A percentile compares a stretch with the other conserved stretches of the same genome.
Conservation (phyloP, 169 alveolate genomes). For the Plasmodium cynomolgi region DNA sequence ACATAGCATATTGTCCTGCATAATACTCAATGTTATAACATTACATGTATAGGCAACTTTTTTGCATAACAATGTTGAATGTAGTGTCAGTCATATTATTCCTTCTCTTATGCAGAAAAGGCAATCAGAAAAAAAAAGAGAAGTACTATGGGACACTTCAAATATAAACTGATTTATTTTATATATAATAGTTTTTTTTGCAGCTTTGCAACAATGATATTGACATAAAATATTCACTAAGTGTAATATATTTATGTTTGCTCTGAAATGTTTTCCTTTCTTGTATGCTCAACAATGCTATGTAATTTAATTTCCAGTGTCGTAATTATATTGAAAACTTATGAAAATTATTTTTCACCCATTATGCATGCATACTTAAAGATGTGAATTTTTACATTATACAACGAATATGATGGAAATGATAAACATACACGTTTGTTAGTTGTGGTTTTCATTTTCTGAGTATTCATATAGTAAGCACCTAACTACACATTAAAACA, state of each 20-base stretch:
- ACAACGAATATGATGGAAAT: neutral
- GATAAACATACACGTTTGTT: neutral
- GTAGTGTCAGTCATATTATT: neutral
- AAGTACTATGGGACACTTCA: neutral
- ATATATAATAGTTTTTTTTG: neutral
- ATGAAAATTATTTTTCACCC: neutral
- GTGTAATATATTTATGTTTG: neutral
- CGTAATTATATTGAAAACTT: neutral
- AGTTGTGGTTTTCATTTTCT: neutral
- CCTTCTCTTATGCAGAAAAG: neutral
- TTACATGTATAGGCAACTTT: neutral
- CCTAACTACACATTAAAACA: neutral
- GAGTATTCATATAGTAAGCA: neutral
- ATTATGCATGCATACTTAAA: neutral
- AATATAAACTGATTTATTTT: neutral
- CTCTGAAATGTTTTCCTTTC: neutral
- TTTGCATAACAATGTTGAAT: neutral
- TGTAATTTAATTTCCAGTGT: neutral
- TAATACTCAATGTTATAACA: neutral
- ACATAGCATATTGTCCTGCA: neutral
- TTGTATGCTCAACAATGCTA: neutral
- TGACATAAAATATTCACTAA: neutral
- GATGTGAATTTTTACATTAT: neutral
- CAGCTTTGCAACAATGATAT: neutral
- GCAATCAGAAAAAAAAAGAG: neutral